These are phyloP conservation scores for Mycosphaerella sp. DNA, from an alignment of 2,329 filamentous ascomycete genomes.

Conservation along the genomic window DNA sequence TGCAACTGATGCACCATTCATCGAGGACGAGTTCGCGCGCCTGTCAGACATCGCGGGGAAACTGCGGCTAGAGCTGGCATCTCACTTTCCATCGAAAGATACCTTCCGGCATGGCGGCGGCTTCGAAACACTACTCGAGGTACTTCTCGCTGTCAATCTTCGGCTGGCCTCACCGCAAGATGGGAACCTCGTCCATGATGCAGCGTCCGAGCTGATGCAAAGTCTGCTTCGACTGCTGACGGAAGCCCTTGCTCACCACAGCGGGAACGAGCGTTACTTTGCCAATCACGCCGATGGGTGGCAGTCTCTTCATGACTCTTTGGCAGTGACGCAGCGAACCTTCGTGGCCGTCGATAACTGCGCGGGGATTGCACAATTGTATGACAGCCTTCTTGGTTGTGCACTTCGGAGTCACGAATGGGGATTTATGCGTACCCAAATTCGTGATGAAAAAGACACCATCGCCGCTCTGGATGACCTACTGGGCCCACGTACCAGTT, in stretches of 20 bases:
- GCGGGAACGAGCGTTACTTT: constrained; percentile 85
- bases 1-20: constrained; percentile 11
- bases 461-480: not conserved
- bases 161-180: constrained; percentile 12
- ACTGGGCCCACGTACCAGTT: not conserved
- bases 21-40: constrained; percentile 13
- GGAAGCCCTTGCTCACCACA: constrained; percentile 67
- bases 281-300: constrained; percentile 69
- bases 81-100: constrained; percentile 22
- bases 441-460: not conserved
- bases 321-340: constrained; percentile 47
- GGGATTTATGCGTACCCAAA: not conserved
- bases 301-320: constrained; percentile 64
- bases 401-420: constrained; percentile 4
- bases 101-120: constrained; percentile 30
- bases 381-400: constrained; percentile 15
- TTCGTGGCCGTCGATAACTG: not conserved
- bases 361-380: constrained; percentile 7
- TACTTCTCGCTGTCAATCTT: constrained; percentile 14
- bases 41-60: constrained; percentile 18
- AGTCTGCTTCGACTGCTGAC: constrained; percentile 52
- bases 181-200: not conserved
- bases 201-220: constrained; percentile 4
- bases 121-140: constrained; percentile 26
- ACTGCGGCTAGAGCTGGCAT: constrained; percentile 19